Conservation (phyloP, 2,329 filamentous ascomycete species). For the Colletotrichum sidae region DNA sequence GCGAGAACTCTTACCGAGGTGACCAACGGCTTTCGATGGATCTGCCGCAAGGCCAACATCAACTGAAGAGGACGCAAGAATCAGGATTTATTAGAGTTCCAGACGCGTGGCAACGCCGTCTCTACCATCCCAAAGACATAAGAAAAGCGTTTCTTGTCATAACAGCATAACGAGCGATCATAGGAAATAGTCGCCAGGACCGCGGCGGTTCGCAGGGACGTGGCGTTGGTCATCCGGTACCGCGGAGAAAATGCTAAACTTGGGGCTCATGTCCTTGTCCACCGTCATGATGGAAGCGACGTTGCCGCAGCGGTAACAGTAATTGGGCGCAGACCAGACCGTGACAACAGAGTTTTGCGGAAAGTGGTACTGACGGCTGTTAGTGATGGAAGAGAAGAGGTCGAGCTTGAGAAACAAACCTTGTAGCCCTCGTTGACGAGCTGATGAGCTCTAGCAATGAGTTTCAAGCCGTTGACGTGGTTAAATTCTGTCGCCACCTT, state of each 20-base stretch:
- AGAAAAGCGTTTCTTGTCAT: neutral
- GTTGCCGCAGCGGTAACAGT: constrained; percentile 95
- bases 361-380: constrained; percentile 81
- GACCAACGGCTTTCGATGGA: constrained; percentile 4
- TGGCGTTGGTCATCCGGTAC: constrained; percentile 89
- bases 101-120: no score
- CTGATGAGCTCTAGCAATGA: constrained; percentile 97
- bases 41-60: neutral
- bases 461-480: constrained; percentile 94
- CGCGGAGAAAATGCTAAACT: constrained; percentile 92
- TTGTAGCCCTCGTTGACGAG: constrained; percentile 99
- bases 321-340: constrained; percentile 97
- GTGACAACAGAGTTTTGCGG: constrained; percentile 95
- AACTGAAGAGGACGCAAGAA: neutral
- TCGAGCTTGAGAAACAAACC: constrained; percentile 58
- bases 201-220: constrained; percentile 77
- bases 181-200: constrained; percentile 78
- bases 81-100: neutral
- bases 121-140: neutral
- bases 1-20: neutral
- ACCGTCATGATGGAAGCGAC: constrained; percentile 97
- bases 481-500: constrained; percentile 98
- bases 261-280: constrained; percentile 84
- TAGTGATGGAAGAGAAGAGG: constrained; percentile 38
- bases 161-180: constrained; percentile 45